phyloP scores from a whole-genome alignment of 495 filamentous ascomycete genomes.

The Talaromyces thailandensis region DNA sequence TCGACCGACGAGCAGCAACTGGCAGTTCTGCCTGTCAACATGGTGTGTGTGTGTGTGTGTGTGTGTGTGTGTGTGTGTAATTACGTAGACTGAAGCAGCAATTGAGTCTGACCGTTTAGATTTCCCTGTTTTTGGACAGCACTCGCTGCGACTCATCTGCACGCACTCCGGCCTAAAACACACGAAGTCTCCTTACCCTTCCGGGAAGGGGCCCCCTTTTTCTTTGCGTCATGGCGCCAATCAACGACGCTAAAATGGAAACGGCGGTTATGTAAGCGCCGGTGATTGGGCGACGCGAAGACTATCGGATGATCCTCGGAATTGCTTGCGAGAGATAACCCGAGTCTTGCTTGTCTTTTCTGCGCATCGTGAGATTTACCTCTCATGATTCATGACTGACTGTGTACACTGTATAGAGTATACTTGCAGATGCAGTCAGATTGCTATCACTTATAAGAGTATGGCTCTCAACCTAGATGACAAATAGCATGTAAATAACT shows the following conservation, averaged over 20 bases:
- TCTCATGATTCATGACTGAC: no score
- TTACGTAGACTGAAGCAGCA: not conserved
- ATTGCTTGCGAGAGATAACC: not conserved
- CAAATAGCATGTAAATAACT: conserved; percentile 14
- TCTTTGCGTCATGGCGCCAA: not conserved
- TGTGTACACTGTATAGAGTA: no score
- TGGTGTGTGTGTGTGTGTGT: not conserved
- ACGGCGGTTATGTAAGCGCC: not conserved
- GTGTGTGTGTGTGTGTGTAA: not conserved
- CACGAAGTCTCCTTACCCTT: not conserved
- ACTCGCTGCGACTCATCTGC: not conserved
- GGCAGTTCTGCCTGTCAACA: not conserved
- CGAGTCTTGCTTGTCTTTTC: not conserved
- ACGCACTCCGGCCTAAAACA: not conserved
- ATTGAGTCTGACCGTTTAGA: not conserved
- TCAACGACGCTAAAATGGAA: not conserved
- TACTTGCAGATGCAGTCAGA: not conserved
- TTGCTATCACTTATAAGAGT: not conserved
- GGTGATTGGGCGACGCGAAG: not conserved
- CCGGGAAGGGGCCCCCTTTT: not conserved
- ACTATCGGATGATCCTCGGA: not conserved
- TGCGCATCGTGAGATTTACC: not conserved
- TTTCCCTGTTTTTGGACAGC: not conserved
- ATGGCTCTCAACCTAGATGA: not conserved
- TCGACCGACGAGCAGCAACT: not conserved